phyloP scores from a whole-genome alignment of 805 yeast genomes.

The Kuraishia floccosa region DNA sequence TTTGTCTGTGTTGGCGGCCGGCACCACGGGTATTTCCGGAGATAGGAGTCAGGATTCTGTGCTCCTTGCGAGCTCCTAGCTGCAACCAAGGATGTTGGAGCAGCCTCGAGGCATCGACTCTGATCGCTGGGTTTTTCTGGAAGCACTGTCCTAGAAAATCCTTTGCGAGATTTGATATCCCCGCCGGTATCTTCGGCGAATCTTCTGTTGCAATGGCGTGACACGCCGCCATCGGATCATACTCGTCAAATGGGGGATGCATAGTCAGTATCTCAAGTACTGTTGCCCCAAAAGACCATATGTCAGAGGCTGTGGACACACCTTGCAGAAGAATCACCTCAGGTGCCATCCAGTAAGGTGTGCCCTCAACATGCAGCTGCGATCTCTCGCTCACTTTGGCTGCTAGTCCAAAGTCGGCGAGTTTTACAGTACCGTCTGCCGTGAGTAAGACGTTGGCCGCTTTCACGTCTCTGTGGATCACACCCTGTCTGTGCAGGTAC shows the following conservation, averaged over 20 bases:
- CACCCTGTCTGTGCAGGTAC: constrained; percentile 61
- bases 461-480: constrained; percentile 70
- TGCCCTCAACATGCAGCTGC: constrained; percentile 49
- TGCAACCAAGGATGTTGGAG: constrained; percentile 56
- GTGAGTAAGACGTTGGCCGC: constrained; percentile 83
- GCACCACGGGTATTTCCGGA: too few relatives aligned
- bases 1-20: too few relatives aligned
- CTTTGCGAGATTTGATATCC: constrained; percentile 25
- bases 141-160: constrained; percentile 63
- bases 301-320: constrained; percentile 80
- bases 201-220: constrained; percentile 77
- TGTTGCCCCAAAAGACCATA: constrained; percentile 95
- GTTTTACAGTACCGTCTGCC: constrained; percentile 61
- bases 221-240: constrained; percentile 66
- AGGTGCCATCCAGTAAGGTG: constrained; percentile 99
- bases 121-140: constrained; percentile 50
- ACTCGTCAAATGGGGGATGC: constrained; percentile 75
- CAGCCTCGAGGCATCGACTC: constrained; percentile 46
- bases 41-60: too few relatives aligned
- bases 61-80: too few relatives aligned
- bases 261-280: constrained; percentile 79
- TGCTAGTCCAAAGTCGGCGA: constrained; percentile 87
- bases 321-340: constrained; percentile 82
- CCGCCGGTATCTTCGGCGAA: constrained; percentile 55
- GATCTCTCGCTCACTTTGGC: constrained; percentile 23